Base-by-base conservation (phyloP, 2,329 filamentous ascomycete species). In the Catunica adiposa region DNA sequence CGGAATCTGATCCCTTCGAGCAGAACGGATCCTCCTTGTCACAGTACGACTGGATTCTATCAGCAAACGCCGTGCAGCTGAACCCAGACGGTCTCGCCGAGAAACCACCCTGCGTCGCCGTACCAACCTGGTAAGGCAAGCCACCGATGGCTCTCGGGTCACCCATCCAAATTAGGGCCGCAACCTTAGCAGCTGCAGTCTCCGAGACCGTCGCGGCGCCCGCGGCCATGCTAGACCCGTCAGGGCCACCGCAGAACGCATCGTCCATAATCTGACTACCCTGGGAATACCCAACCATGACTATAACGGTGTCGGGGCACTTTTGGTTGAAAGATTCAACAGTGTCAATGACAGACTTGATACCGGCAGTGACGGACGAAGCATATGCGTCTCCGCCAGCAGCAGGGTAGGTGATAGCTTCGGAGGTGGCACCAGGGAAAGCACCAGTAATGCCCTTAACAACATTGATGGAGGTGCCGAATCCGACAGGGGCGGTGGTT, bases 121-220 rank as follows among this genome's bases (percentile, higher is more conserved):
- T 80, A 11, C 80, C 80, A 40, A 81, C 76, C 54, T 78, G 73
- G 63, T 81, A 83, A 0, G 77, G 63, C 31, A 80, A 65, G 0
- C 78, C 79, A 4, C 67, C 65, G 6, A 72, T 68, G 61, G 77
- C 76, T 57, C 79, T 71, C 2, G 82, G 82, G 62, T 81, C 74
- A 5, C 80, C 81, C 73, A 83, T 77, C 64, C 82, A 77, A 61
- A 84, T 81, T 14, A 74, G 78, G 0, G 77, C 81, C 65, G 80
- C 81, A 61, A 84, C 74, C 63, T 74, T 73, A 2, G 66, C 67
- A 6, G 80, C 66, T 2, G 78, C 75, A 4, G 67, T 69, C 0
- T 71, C 67, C 1, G 68, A 69, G 3, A 77, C 64, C 1, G 67
- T 67, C 0, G 72, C 66, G 0, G 69, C 67, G 1, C 73, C 70